Evolutionary conservation across 164 flowering plant species (phyloP), one percentile per base, ranked within the genome.

Genomic region (Stephania japonica): DNA sequence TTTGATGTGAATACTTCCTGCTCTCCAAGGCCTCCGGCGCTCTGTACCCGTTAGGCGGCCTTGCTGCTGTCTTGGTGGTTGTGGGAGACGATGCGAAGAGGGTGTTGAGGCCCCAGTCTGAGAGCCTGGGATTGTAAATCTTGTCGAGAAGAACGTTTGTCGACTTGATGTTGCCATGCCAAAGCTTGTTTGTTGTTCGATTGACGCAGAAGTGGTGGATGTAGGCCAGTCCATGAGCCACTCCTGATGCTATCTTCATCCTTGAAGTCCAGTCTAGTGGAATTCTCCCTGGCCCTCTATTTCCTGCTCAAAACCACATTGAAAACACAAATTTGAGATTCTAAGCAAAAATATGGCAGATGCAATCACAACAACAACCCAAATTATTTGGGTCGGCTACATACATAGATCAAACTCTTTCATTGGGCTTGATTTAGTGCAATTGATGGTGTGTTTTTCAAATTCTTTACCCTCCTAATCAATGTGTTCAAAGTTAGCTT

Each of bases 241-340:
- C 93, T 42, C 93, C 98, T 2, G 86, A 85, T n/a, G 94, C 98
- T 3, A 93, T 86, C 70, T 81, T 87, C 71, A 90, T 77, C 77
- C 98, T 82, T 2, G 93, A 87, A 32, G 88, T 84, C 98, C 98
- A 93, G 78, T 91, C 93, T 43, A 93, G 70, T 23, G 97, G 97
- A 10, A 90, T 91, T 49, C 98, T 76, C 6, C 98, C 97, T 0
- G 97, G 97, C 1, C 98, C 98, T 64, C 97, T 73, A 78, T 91
- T 93, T 1, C 98, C 98, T 91, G 84, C 42, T 32, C 38, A 1
- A 2, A 2, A 1, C 38, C 38, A 32, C 38, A 32, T 32, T 32
- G 38, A 32, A 32, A 32, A 32, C 38, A 32, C 2, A 32, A 32
- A 32, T 32, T 32, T 32, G 38, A 32, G 38, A 32, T 32, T 32